Evolutionary conservation across 78 protist species (phyloP).

Genomic region (Isochrysis galbana): DNA sequence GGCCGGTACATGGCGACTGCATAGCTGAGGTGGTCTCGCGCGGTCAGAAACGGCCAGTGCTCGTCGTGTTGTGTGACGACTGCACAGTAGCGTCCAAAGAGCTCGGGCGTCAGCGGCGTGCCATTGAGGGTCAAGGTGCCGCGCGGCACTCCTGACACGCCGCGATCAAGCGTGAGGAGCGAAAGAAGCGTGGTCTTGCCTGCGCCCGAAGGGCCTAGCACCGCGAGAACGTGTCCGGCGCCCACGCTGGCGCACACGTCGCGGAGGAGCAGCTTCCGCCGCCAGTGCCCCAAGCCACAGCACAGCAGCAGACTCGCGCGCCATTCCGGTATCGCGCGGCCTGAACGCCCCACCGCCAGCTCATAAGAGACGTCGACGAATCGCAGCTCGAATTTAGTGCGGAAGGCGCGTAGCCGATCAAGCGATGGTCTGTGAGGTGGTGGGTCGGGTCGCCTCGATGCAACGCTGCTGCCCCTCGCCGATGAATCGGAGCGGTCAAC

Average conservation of each 20-base stretch:
- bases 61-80: not conserved
- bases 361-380: too few species aligned
- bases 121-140: not conserved
- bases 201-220: not conserved
- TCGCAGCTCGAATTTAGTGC: too few species aligned
- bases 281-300: not conserved
- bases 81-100: not conserved
- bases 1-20: not conserved
- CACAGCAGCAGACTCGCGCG: not conserved
- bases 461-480: too few species aligned
- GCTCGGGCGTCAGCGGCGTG: not conserved
- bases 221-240: not conserved
- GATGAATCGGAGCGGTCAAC: too few species aligned
- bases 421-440: too few species aligned
- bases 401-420: too few species aligned
- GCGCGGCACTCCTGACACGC: not conserved
- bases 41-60: conserved; percentile 1
- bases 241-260: not conserved
- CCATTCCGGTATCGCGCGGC: too few species aligned
- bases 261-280: not conserved
- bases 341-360: too few species aligned
- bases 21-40: not conserved
- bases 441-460: too few species aligned
- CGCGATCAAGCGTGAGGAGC: not conserved
- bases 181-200: too few species aligned